A percentile compares a stretch with the other conserved stretches of the same genome.
Evolutionary conservation across 2,329 filamentous ascomycete species (phyloP).

Genomic region (Colletotrichum simmondsii): DNA sequence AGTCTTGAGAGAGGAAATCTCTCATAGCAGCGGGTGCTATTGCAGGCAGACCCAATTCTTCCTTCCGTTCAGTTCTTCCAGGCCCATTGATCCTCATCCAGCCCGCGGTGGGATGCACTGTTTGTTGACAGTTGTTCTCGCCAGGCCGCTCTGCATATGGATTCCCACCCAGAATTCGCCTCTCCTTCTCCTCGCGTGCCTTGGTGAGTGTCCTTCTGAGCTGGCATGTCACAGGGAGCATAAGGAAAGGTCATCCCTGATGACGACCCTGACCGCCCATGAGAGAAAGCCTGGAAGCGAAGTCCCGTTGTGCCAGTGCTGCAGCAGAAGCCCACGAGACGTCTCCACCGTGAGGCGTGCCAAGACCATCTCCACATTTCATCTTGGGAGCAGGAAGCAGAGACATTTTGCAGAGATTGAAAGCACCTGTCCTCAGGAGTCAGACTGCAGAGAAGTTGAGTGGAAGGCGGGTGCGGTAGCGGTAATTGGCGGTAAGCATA

Average conservation of each 20-base stretch:
- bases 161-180: slow-evolving; percentile 6
- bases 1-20: not conserved
- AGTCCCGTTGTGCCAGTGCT: slow-evolving; percentile 5
- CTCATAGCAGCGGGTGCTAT: not conserved
- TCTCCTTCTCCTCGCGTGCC: not conserved
- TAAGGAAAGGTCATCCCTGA: slow-evolving; percentile 29
- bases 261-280: slow-evolving; percentile 25
- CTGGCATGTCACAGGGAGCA: slow-evolving; percentile 29
- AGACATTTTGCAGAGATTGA: not conserved
- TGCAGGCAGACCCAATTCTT: slow-evolving; percentile 13
- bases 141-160: not conserved
- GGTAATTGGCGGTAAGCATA: slow-evolving; percentile 16
- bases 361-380: slow-evolving; percentile 28
- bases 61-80: slow-evolving; percentile 17
- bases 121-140: not conserved
- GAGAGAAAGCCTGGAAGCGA: not conserved
- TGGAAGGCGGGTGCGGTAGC: not conserved
- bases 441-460: not conserved
- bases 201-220: slow-evolving; percentile 15
- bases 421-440: not conserved
- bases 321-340: slow-evolving; percentile 11
- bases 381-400: slow-evolving; percentile 21
- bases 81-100: slow-evolving; percentile 13
- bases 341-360: slow-evolving; percentile 22
- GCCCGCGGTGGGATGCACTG: slow-evolving; percentile 18